Percentiles rank a stretch among this genome's conserved stretches.
Conservation (phyloP, 75 land plant species). For the Sequoiadendron giganteum region DNA sequence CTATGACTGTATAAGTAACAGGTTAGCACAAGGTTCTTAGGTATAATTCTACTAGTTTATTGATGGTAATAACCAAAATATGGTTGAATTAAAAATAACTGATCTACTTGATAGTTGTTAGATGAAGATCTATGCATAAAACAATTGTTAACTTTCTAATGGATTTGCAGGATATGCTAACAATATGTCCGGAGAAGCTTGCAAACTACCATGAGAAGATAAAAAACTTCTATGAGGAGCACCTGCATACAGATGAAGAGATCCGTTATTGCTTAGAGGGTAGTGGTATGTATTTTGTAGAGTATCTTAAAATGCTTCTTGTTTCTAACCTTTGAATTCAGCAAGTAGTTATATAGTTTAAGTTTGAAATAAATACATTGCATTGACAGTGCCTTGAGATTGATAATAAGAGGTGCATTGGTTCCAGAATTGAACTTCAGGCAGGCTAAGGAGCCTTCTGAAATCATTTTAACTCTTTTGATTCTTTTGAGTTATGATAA, state of each 20-base stretch:
- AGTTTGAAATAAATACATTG: background rate
- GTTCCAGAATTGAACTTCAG: background rate
- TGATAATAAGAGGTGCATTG: background rate
- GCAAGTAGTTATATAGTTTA: background rate
- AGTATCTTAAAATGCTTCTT: background rate
- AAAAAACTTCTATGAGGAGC: constrained; percentile 87
- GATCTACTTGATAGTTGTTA: background rate
- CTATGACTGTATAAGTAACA: background rate
- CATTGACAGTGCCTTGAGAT: background rate
- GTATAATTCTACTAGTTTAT: background rate
- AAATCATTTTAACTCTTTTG: too few species aligned
- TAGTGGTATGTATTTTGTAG: constrained; percentile 44
- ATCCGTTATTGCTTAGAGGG: constrained; percentile 93
- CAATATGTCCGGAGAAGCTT: constrained; percentile 70
- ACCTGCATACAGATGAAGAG: constrained; percentile 91
- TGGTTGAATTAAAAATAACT: background rate
- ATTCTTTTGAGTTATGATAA: too few species aligned
- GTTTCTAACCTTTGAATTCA: background rate
- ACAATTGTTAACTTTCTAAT: background rate
- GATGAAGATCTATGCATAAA: background rate
- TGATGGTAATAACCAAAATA: background rate
- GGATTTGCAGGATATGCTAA: constrained; percentile 65
- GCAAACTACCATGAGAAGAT: constrained; percentile 78
- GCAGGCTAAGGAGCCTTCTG: background rate
- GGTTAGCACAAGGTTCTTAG: background rate